These are phyloP conservation scores for Castanea mollissima DNA, from an alignment of 306 rosid species.

Conservation along the genomic window DNA sequence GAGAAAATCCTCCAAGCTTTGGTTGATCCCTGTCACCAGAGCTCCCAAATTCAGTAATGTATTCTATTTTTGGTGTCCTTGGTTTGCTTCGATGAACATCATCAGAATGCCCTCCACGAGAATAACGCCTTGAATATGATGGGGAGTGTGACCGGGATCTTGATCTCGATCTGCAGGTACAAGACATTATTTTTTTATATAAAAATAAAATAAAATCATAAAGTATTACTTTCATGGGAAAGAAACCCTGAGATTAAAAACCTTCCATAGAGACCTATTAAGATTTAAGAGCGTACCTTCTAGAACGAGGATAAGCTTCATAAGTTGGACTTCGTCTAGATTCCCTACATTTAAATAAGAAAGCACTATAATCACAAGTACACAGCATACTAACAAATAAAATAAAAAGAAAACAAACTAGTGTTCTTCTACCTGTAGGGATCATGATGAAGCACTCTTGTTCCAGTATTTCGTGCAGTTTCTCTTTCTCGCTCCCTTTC, in stretches of 20 bases:
- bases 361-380: constrained; percentile 14
- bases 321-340: constrained; percentile 91
- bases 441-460: constrained; percentile 80
- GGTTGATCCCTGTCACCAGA: constrained; percentile 60
- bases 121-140: constrained; percentile 60
- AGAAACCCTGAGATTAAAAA: constrained; percentile 3
- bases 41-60: constrained; percentile 93
- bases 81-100: constrained; percentile 77
- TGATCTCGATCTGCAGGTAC: constrained; percentile 60
- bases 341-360: constrained; percentile 59
- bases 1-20: constrained; percentile 77
- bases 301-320: constrained; percentile 92
- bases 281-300: constrained; percentile 48
- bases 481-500: constrained; percentile 98
- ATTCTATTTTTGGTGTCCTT: constrained; percentile 79
- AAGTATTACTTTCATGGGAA: constrained; percentile 2
- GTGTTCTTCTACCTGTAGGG: constrained; percentile 76
- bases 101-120: constrained; percentile 66
- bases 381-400: constrained; percentile 5
- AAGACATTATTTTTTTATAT: neutral
- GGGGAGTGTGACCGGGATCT: constrained; percentile 86
- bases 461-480: constrained; percentile 64
- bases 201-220: neutral
- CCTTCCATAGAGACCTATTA: neutral
- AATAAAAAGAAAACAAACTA: neutral